phyloP scores from a whole-genome alignment of 306 rosid species.

The Dryas alaskensis region DNA sequence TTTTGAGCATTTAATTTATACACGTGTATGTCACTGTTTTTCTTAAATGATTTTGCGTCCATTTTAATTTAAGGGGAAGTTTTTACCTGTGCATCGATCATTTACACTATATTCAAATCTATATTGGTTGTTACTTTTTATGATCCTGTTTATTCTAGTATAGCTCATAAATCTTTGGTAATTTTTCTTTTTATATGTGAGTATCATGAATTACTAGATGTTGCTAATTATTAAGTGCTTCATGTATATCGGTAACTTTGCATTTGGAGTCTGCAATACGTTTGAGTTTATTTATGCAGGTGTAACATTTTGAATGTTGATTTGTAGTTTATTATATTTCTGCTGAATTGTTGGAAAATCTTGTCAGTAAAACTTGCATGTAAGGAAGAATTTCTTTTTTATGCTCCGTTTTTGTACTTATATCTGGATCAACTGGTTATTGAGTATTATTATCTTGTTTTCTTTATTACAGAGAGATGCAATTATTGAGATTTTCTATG shows the following conservation, averaged over 20 bases:
- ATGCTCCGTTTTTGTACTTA: constrained; percentile 20
- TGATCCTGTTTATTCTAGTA: not conserved
- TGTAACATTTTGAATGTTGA: constrained; percentile 49
- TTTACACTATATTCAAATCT: not conserved
- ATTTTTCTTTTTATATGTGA: not conserved
- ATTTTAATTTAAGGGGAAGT: not conserved
- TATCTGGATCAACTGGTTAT: constrained; percentile 20
- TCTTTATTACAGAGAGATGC: constrained; percentile 73
- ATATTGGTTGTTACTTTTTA: constrained; percentile 1
- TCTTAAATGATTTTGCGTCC: not conserved
- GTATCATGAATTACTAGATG: not conserved
- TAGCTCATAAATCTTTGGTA: not conserved
- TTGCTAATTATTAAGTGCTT: not conserved
- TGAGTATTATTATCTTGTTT: constrained; percentile 26
- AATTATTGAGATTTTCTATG: constrained; percentile 80
- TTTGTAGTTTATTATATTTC: constrained; percentile 52
- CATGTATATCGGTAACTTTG: constrained; percentile 15
- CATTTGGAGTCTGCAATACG: constrained; percentile 27
- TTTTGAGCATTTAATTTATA: not conserved
- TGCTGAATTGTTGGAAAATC: constrained; percentile 53
- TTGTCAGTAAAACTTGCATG: constrained; percentile 51
- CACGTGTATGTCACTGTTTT: not conserved
- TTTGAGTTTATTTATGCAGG: constrained; percentile 44
- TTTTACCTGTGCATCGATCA: not conserved
- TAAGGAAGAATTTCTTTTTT: constrained; percentile 29